Base-by-base conservation (phyloP, 768 basidiomycete species). In the Termitomyces sp. region DNA sequence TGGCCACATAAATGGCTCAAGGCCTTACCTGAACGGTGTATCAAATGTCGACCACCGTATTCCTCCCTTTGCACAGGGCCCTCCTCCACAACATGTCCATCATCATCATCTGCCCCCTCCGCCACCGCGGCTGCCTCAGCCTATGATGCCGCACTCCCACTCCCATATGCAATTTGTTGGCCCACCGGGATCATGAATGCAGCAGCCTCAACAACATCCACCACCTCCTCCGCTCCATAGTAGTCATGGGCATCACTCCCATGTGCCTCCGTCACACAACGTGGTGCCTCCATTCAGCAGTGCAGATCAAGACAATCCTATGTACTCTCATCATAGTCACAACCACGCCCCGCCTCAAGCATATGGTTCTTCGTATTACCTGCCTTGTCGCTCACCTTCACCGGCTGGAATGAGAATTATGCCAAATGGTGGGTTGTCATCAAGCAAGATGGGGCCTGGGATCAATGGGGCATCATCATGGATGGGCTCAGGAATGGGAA, bases 311-410 rank as follows among this genome's bases (percentile, higher is more conserved):
- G 62, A 66, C 22, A 51, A 60, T 22, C 20, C 20, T n/a, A 62
- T 49, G 56, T 59, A 56, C 18, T 13, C 55, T 35, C 63, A 58
- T n/a, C 65, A 64, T 48, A 20, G 22, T 15, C 63, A 54, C 63
- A 64, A 24, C 51, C 68, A 50, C 16, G 12, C 45, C 3, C 58
- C 50, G 24, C 63, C 65, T 42, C 46, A 59, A 8, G 8, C 40
- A 1, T 61, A 63, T 58, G 66, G 52, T 22, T n/a, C 59, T 9
- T n/a, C 42, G 15, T 63, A 66, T 16, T 56, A 51, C 38, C 67
- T 65, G 40, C 39, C 55, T 20, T 70, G 75, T 24, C 69, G 76
- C 42, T 79, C 79, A 11, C 69, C 72, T 16, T 79, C 79, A n/a
- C 78, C 79, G 24, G 15, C 22, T 2, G 36, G n/a, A 35, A 48